Percentiles rank a stretch among this genome's conserved stretches.
Conservation (phyloP, 2,329 filamentous ascomycete genomes). For the Ilyonectria robusta region DNA sequence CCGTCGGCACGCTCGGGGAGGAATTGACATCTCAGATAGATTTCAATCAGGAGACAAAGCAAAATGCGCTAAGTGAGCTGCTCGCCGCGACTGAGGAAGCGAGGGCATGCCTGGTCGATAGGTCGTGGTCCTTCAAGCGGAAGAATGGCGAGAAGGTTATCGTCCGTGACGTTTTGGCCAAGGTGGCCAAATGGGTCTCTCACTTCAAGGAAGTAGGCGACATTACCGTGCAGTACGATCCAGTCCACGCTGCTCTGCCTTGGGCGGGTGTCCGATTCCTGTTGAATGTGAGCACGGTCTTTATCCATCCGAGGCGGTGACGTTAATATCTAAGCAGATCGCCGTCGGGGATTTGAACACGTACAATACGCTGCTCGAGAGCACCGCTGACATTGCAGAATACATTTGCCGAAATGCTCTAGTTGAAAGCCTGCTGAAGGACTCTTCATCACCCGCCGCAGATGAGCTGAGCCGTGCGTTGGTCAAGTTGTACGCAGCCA, state of each 20-base stretch:
- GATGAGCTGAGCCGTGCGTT: background rate
- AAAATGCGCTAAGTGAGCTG: background rate
- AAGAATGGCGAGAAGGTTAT: constrained; percentile 15
- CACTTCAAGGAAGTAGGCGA: constrained; percentile 20
- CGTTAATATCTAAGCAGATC: background rate
- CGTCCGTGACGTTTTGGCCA: constrained; percentile 23
- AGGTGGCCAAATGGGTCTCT: constrained; percentile 25
- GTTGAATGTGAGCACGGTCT: background rate
- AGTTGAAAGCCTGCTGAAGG: background rate
- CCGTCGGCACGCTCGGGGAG: background rate
- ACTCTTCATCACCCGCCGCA: background rate
- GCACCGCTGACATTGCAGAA: background rate
- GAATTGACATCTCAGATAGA: background rate
- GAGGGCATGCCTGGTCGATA: background rate
- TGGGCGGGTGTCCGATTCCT: background rate
- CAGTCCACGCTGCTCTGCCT: background rate
- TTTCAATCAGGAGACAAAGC: background rate
- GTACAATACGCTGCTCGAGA: background rate
- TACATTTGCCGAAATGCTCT: background rate
- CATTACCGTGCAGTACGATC: background rate
- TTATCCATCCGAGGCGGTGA: background rate
- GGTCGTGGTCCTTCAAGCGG: constrained; percentile 28
- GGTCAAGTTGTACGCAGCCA: background rate
- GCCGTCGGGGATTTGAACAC: background rate
- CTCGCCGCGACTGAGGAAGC: background rate